Percentiles rank a stretch among this genome's conserved stretches.
These are phyloP conservation scores for Cocos nucifera DNA, from an alignment of 176 grass and related monocot genomes.

Conservation along the genomic window DNA sequence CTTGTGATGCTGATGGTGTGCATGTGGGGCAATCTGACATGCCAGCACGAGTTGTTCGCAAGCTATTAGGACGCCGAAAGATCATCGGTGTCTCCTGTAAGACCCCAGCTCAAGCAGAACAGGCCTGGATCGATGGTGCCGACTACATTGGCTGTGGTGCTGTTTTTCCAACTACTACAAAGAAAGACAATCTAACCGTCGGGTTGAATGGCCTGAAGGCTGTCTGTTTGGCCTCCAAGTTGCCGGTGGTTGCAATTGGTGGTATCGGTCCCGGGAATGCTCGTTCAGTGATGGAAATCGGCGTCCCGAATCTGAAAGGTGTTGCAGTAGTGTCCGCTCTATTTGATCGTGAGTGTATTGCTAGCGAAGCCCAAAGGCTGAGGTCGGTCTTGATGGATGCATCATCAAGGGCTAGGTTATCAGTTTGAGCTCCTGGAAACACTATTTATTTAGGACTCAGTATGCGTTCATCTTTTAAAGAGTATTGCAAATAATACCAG, in stretches of 20 bases:
- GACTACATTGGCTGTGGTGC: conserved; percentile 77
- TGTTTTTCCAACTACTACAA: conserved; percentile 71
- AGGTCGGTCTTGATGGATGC: conserved; percentile 35
- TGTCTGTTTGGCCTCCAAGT: conserved; percentile 51
- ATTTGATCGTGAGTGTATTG: conserved; percentile 53
- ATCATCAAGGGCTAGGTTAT: too few relatives aligned
- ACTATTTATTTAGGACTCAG: too few relatives aligned
- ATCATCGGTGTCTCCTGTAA: conserved; percentile 92
- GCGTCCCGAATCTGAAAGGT: conserved; percentile 56
- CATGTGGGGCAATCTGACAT: conserved; percentile 90
- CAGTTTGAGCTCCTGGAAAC: too few relatives aligned
- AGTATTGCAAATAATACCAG: too few relatives aligned
- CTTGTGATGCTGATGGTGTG: conserved; percentile 74
- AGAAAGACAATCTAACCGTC: conserved; percentile 55
- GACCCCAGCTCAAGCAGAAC: conserved; percentile 48
- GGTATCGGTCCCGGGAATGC: conserved; percentile 60
- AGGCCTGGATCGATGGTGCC: conserved; percentile 69
- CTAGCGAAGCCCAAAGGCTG: conserved; percentile 44
- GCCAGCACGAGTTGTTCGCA: conserved; percentile 30
- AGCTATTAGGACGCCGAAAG: conserved; percentile 56
- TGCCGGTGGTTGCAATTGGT: conserved; percentile 77
- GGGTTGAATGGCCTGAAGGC: conserved; percentile 67
- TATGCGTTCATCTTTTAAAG: too few relatives aligned
- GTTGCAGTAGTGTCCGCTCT: conserved; percentile 74
- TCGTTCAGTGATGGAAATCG: conserved; percentile 52